Percentiles rank a stretch among this genome's conserved stretches.
Evolutionary conservation across 2,329 filamentous ascomycete genomes (phyloP).

Genomic region (Ophiocordyceps camponoti-floridani): DNA sequence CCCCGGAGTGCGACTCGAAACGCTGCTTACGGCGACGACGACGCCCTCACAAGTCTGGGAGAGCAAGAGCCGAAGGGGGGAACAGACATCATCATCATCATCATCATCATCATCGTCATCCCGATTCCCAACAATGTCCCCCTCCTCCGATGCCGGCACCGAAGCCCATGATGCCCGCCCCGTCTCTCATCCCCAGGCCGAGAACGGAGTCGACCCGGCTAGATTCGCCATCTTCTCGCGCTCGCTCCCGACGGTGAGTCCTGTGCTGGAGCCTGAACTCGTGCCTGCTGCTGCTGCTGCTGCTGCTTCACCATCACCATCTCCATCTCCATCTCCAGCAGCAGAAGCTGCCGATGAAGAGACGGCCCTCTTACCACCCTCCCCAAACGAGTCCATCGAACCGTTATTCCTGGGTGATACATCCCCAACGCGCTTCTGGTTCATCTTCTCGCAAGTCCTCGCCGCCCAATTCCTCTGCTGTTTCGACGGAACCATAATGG

Average conservation of each 20-base stretch:
- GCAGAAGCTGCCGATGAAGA: not conserved
- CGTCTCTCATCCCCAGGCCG: too few relatives aligned
- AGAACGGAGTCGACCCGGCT: too few relatives aligned
- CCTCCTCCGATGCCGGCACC: not conserved
- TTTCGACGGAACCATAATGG: conserved; percentile 71
- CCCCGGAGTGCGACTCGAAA: too few relatives aligned
- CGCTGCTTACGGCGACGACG: too few relatives aligned
- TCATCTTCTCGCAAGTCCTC: conserved; percentile 42
- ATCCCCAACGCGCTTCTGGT: conserved; percentile 35
- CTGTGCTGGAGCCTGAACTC: too few relatives aligned
- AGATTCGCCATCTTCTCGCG: too few relatives aligned
- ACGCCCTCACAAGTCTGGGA: conserved; percentile 2
- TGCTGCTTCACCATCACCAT: not conserved
- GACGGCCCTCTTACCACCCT: not conserved
- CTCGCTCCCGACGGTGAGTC: too few relatives aligned
- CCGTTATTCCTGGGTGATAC: conserved; percentile 26
- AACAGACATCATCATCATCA: conserved; percentile 18
- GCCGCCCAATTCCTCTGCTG: conserved; percentile 38
- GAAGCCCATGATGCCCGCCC: not conserved
- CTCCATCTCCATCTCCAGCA: too few relatives aligned
- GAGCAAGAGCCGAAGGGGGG: not conserved
- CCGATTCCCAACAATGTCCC: too few relatives aligned
- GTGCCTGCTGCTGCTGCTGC: not conserved
- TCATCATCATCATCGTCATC: too few relatives aligned
- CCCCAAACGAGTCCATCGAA: not conserved